A percentile compares a stretch with the other conserved stretches of the same genome.
phyloP scores from a whole-genome alignment of 768 basidiomycete species.

The Leccinum truebloodii region DNA sequence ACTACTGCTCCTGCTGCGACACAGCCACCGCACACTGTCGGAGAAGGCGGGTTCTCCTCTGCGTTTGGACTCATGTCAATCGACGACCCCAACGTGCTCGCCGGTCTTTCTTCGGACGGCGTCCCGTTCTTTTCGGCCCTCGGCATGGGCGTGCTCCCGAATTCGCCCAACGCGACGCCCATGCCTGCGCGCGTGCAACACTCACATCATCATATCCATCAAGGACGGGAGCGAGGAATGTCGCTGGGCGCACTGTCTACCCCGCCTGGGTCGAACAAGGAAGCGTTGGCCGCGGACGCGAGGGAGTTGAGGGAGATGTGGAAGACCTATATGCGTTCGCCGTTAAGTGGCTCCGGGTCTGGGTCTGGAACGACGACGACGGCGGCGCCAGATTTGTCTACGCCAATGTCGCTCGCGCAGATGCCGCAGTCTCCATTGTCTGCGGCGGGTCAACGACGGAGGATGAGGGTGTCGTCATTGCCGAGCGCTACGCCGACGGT shows the following conservation, averaged over 20 bases:
- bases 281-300: conserved; percentile 30
- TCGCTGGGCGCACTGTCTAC: conserved; percentile 34
- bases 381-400: conserved; percentile 9
- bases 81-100: conserved; percentile 70
- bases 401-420: conserved; percentile 12
- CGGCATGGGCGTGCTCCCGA: conserved; percentile 27
- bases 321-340: conserved; percentile 74
- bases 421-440: conserved; percentile 30
- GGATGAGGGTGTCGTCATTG: conserved; percentile 64
- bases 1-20: neutral
- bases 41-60: conserved; percentile 50
- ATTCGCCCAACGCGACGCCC: conserved; percentile 50
- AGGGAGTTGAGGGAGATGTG: conserved; percentile 69
- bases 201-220: conserved; percentile 11
- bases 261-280: conserved; percentile 34
- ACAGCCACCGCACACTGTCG: conserved; percentile 16
- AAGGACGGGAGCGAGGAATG: conserved; percentile 23
- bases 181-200: conserved; percentile 40
- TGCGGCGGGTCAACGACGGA: conserved; percentile 34
- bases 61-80: conserved; percentile 78
- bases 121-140: conserved; percentile 60
- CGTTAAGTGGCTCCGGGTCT: conserved; percentile 42
- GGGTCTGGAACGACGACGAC: neutral
- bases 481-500: conserved; percentile 68
- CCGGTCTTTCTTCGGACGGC: conserved; percentile 56